Evolutionary conservation across 2,329 filamentous ascomycete genomes (phyloP), one percentile per base, ranked within the genome.

Genomic region (Periconia digitata): DNA sequence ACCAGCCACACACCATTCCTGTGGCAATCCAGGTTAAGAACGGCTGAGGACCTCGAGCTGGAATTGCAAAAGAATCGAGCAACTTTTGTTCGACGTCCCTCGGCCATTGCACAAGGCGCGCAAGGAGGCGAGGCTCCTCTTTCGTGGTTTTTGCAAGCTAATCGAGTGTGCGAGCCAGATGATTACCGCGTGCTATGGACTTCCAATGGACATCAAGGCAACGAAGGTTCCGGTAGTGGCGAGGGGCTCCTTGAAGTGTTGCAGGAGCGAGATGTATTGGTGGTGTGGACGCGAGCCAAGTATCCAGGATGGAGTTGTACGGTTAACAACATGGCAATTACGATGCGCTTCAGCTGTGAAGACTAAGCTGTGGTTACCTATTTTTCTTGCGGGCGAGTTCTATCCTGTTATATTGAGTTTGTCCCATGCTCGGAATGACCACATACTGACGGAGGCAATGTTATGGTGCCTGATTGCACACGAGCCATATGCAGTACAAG

Each of bases 241-340:
- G 46, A 63, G 6, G 62, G 59, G 1, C 66, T 69, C 43, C 20
- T 70, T 18, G 36, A 59, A 7, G 52, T 46, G 35, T 44, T 71
- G 43, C 46, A 45, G 34, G 53, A 59, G 4, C 64, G 63, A 6
- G 68, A 71, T 51, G 42, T 45, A 13, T 29, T 71, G 6, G 27
- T 66, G 6, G 49, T 70, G 0, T 68, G 64, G 66, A 67, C 66
- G 0, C 55, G 67, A 32, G 67, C 66, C 3, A 69, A 66, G 64
- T 66, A 56, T 37, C 58, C 57, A 3, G 62, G 63, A 2, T 70
- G 66, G 66, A 46, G 55, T 27, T 67, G 64, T 24, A 32, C 57
- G 3, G 64, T 68, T 3, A 44, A 60, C 1, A 47, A 44, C 8
- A 46, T 66, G 5, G 51, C 46, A 16, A 29, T 67, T 2, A 61